These are phyloP conservation scores for Barnettozyma californica DNA, from an alignment of 805 yeast species.

Conservation along the genomic window DNA sequence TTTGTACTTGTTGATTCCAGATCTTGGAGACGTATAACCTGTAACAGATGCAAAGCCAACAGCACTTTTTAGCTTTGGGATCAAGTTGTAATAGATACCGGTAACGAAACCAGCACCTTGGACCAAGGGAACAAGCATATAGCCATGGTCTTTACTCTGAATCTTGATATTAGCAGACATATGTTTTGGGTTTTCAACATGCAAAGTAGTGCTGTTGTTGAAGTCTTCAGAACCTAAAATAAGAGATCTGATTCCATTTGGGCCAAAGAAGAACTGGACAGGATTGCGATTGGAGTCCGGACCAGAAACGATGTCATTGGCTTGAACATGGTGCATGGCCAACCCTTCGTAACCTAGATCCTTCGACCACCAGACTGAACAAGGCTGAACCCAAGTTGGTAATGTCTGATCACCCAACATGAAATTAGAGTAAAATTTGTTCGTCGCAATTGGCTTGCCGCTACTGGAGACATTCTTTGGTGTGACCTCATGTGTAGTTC, in stretches of 20 bases:
- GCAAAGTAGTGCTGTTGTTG: slow-evolving; percentile 23
- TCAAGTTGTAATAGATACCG: slow-evolving; percentile 48
- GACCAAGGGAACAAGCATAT: slow-evolving; percentile 52
- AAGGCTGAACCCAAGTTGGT: slow-evolving; percentile 82
- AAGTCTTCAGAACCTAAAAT: slow-evolving; percentile 44
- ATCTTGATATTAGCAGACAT: slow-evolving; percentile 29
- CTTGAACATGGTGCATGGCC: slow-evolving; percentile 59
- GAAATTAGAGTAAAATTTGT: slow-evolving; percentile 74
- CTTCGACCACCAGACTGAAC: slow-evolving; percentile 62
- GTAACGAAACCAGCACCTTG: slow-evolving; percentile 85
- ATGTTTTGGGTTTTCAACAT: slow-evolving; percentile 28
- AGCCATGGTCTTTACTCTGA: slow-evolving; percentile 30
- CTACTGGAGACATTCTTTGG: slow-evolving; percentile 25
- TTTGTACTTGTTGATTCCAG: slow-evolving; percentile 48
- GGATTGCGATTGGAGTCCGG: slow-evolving; percentile 51
- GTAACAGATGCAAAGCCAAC: slow-evolving; percentile 58
- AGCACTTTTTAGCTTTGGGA: slow-evolving; percentile 51
- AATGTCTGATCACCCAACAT: slow-evolving; percentile 59
- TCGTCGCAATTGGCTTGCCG: slow-evolving; percentile 55
- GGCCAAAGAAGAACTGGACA: slow-evolving; percentile 59
- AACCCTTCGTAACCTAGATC: slow-evolving; percentile 48
- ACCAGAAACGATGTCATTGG: slow-evolving; percentile 61
- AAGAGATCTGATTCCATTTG: slow-evolving; percentile 60
- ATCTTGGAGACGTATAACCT: slow-evolving; percentile 32
- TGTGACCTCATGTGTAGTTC: slow-evolving; percentile 24